These are phyloP conservation scores for Candida bentonensis DNA, from an alignment of 805 yeast species.

Conservation along the genomic window DNA sequence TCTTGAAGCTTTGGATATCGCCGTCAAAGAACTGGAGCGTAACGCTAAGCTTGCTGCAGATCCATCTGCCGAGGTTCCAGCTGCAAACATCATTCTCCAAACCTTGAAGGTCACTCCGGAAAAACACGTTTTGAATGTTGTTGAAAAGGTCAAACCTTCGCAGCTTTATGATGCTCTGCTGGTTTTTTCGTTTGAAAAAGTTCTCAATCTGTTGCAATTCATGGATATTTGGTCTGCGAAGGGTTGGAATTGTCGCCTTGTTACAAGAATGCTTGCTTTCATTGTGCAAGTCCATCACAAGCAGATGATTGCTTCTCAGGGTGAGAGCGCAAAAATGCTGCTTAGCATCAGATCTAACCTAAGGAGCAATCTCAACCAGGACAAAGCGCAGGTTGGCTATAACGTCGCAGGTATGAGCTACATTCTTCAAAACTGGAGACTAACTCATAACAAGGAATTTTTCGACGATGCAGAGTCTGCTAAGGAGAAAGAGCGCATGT, in stretches of 20 bases:
- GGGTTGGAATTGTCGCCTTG: conserved; percentile 38
- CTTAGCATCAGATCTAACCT: conserved; percentile 46
- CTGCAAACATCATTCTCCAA: conserved; percentile 38
- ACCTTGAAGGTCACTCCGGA: conserved; percentile 64
- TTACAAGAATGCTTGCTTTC: conserved; percentile 67
- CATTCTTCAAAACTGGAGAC: conserved; percentile 61
- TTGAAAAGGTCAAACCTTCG: conserved; percentile 59
- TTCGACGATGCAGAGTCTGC: conserved; percentile 51
- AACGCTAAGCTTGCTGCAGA: conserved; percentile 38
- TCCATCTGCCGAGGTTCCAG: conserved; percentile 6
- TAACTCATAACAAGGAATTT: conserved; percentile 58
- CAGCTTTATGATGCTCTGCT: conserved; percentile 87
- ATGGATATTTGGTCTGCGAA: conserved; percentile 58
- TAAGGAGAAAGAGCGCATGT: conserved; percentile 36
- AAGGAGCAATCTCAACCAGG: conserved; percentile 37
- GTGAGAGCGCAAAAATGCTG: conserved; percentile 28
- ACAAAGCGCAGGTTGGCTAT: conserved; percentile 53
- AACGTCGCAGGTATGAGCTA: conserved; percentile 70
- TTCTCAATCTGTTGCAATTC: conserved; percentile 54
- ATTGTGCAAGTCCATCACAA: conserved; percentile 58
- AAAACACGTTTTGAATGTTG: conserved; percentile 60
- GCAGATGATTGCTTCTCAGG: conserved; percentile 44
- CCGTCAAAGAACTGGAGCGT: conserved; percentile 49
- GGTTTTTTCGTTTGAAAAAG: conserved; percentile 80
- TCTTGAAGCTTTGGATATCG: conserved; percentile 84